Evolutionary conservation across 2,329 filamentous ascomycete species (phyloP), one percentile per base, ranked within the genome.

Genomic region (Scedosporium dehoogii): DNA sequence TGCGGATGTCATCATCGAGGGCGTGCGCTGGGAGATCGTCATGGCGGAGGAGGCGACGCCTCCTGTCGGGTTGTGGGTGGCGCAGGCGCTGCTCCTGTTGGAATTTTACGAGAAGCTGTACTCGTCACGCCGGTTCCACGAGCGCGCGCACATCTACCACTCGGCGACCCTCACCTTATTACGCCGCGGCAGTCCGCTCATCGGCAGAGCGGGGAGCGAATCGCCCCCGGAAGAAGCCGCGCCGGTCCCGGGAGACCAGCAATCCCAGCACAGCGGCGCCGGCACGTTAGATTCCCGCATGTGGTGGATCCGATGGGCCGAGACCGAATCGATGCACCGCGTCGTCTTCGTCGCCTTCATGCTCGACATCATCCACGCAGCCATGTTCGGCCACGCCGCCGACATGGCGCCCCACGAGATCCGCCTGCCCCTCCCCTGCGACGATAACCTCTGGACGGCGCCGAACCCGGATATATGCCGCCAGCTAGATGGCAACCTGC

Each of bases 61-160:
- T 0, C 91, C 92, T 0, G 91, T 91, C 0, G 90, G 90, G 67
- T 76, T 97, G 2, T 96, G 91, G 90, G 87, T 94, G 1, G 93
- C 94, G 66, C 92, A 96, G 71, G 87, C 91, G 0, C 76, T 96
- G 55, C 75, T 97, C 1, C 78, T 96, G 3, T 78, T 97, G 1
- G 92, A 97, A 71, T 84, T 92, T 4, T 96, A 93, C 69, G 92
- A 97, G 75, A 97, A 96, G 79, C 89, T 96, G 83, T 94, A 90
- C 72, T 91, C 90, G 1, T 92, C 90, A 0, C 82, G 91, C 51
- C 83, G 85, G 16, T 78, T 96, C 27, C 92, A 97, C 73, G 92
- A 96, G 72, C 82, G 92, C 66, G 90, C 91, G 0, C 91, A 96
- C 68, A 94, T 96, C 44, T 92, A 96, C 69, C 92, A 96, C 70